phyloP scores from a whole-genome alignment of 768 basidiomycete genomes.

The Trametes elegans region DNA sequence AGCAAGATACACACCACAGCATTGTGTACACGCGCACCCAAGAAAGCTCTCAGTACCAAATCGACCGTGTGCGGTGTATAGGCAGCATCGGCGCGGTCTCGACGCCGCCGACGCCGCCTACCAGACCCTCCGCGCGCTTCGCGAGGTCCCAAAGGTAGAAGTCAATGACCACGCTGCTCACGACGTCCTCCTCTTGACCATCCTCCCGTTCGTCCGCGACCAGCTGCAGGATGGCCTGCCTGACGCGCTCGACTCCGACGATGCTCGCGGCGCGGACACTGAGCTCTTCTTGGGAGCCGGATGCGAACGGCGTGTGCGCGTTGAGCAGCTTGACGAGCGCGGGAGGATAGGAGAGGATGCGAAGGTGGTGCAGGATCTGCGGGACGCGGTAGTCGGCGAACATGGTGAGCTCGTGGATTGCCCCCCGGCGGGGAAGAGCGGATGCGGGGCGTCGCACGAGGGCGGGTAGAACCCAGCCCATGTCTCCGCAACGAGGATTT shows the following conservation, averaged over 20 bases:
- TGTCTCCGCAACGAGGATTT: conserved; percentile 87
- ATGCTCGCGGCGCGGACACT: conserved; percentile 80
- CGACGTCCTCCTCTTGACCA: conserved; percentile 12
- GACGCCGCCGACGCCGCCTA: conserved; percentile 58
- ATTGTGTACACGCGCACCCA: no score
- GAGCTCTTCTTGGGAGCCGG: conserved; percentile 69
- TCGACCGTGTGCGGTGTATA: conserved; percentile 76
- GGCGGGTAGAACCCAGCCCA: conserved; percentile 90
- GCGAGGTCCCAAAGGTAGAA: conserved; percentile 91
- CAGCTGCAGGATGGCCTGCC: conserved; percentile 50
- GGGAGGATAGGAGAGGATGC: conserved; percentile 69
- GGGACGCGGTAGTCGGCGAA: conserved; percentile 94
- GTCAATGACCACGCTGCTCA: conserved; percentile 83
- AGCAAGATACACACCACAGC: no score
- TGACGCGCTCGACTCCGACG: conserved; percentile 72
- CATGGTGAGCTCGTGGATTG: conserved; percentile 80
- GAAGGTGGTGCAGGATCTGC: conserved; percentile 83
- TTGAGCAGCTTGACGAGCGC: conserved; percentile 52
- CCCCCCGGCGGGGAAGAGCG: conserved; percentile 68
- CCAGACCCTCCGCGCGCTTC: conserved; percentile 65
- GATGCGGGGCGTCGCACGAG: conserved; percentile 45
- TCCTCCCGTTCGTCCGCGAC: conserved; percentile 11
- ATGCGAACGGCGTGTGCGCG: conserved; percentile 41
- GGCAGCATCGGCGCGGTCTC: conserved; percentile 55
- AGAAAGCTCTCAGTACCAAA: conserved; percentile 84